Conservation (phyloP, 2,329 filamentous ascomycete species). For the Sphaerulina populicola region DNA sequence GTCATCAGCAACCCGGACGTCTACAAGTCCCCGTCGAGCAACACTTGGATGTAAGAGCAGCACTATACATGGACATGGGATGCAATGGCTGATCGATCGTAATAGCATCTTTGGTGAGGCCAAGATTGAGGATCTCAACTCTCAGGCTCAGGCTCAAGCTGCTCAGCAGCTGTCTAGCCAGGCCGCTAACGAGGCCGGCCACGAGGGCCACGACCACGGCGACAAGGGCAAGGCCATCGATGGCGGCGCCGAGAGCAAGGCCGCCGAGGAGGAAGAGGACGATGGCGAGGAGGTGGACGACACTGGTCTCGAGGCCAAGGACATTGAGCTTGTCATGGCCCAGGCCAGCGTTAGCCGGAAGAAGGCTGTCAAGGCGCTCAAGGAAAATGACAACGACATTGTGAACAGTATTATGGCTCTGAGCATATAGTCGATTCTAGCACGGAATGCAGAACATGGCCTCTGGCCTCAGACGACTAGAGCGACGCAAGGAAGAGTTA, state of each 20-base stretch:
- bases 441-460: neutral
- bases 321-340: constrained; percentile 98
- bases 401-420: constrained; percentile 99
- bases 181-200: constrained; percentile 58
- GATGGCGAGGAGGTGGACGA: constrained; percentile 95
- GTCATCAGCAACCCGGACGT: constrained; percentile 99
- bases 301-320: constrained; percentile 91
- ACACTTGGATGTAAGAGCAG: constrained; percentile 82
- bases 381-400: constrained; percentile 99
- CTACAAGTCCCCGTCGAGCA: constrained; percentile 98
- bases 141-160: constrained; percentile 89
- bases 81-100: constrained; percentile 6
- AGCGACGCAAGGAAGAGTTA: neutral
- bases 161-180: constrained; percentile 85
- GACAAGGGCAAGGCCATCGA: constrained; percentile 64
- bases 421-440: constrained; percentile 39
- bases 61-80: constrained; percentile 4
- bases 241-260: constrained; percentile 44
- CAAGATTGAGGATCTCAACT: constrained; percentile 99
- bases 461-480: neutral
- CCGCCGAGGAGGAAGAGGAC: constrained; percentile 64
- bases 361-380: constrained; percentile 97
- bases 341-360: constrained; percentile 94
- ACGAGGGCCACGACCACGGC: constrained; percentile 70
- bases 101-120: constrained; percentile 95